Evolutionary conservation across 805 yeast genomes (phyloP), one percentile per base, ranked within the genome.

Genomic region (Monosporozyma servazzii): DNA sequence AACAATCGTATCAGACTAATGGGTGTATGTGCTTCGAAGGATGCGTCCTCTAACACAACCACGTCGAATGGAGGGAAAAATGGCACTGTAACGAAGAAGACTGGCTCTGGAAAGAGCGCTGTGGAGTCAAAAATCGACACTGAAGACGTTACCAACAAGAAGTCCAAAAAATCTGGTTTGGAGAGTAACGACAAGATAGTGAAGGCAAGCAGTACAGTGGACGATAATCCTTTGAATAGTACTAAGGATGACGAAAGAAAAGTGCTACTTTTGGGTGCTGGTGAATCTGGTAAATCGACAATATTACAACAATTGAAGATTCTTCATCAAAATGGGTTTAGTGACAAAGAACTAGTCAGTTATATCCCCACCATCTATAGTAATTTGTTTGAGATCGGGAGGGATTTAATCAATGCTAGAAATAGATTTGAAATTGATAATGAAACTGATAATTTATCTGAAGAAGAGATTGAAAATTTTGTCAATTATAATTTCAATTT

Each of bases 211-310:
- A 13, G 29, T 39, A 18, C 33, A 1, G 50, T n/a, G 20, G 21
- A 30, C 13, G 29, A 29, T 27, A 33, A 48, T 21, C 30, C 51
- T 5, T 36, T 48, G 9, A 45, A 48, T 25, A 29, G 13, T 8
- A 31, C 45, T 2, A 40, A 31, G 20, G 53, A 50, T 31, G 54
- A 57, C 15, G 66, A 64, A 46, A 48, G 63, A 31, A 89, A 89
- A 65, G 82, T 90, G 46, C 72, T 90, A 37, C 72, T 90, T 33
- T 69, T 86, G 47, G 93, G 99, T 5, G 86, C 96, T 0, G 99
- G 98, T 15, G 69, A 65, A 48, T 67, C 73, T 39, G 72, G 72
- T 42, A 71, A 63, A 33, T 58, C 65, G 2, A 70, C 66, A 11
- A 66, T 68, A 3, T 82, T 49, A 71, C 81, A 66, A 56, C 71